A percentile compares a stretch with the other conserved stretches of the same genome.
Evolutionary conservation across 1,284 basidiomycete species (phyloP).

Genomic region (Apiotrichum veenhuisii): DNA sequence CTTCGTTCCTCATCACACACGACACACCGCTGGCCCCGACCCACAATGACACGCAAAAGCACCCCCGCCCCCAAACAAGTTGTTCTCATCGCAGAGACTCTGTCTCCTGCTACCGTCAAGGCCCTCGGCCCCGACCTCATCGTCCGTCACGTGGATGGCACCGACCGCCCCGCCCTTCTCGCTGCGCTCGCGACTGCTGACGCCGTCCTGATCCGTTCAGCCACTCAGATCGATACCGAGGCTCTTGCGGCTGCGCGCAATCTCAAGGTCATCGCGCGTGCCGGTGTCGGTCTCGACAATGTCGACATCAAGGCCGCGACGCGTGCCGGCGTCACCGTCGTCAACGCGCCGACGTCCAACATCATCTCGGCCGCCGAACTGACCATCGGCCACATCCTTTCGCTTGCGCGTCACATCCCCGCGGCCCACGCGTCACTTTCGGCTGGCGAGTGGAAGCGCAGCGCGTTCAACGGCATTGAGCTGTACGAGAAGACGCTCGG

Average conservation of each 20-base stretch:
- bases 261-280: constrained; percentile 13
- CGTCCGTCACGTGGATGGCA: constrained; percentile 9
- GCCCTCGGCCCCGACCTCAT: constrained; percentile 6
- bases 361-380: constrained; percentile 17
- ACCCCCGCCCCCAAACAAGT: background rate
- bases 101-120: constrained; percentile 3
- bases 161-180: constrained; percentile 6
- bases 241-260: constrained; percentile 1
- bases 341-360: constrained; percentile 17
- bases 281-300: constrained; percentile 17
- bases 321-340: constrained; percentile 12
- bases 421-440: constrained; percentile 6
- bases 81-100: constrained; percentile 10
- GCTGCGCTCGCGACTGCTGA: background rate
- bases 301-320: constrained; percentile 15
- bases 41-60: too few species aligned
- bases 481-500: constrained; percentile 15
- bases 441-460: constrained; percentile 4
- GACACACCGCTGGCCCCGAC: too few species aligned
- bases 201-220: constrained; percentile 7
- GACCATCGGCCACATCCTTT: constrained; percentile 9
- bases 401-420: constrained; percentile 13
- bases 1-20: too few species aligned
- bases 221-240: constrained; percentile 9
- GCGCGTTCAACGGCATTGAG: constrained; percentile 5